These are phyloP conservation scores for Sugiyamaella japonica DNA, from an alignment of 1,139 yeast genomes.

Conservation along the genomic window DNA sequence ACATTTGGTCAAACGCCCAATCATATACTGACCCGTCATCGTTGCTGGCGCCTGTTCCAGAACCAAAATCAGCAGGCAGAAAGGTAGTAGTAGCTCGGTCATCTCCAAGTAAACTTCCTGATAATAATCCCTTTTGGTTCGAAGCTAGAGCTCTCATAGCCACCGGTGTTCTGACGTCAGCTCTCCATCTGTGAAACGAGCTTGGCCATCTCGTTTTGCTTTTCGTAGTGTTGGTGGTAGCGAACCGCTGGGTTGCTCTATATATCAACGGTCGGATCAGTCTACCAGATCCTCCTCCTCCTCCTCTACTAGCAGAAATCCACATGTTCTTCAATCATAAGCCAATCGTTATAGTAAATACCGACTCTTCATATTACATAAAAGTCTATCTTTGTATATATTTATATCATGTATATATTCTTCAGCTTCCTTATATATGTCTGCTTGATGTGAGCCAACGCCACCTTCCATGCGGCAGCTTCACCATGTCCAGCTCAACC, in stretches of 20 bases:
- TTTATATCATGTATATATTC: no score
- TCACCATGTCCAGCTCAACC: no score
- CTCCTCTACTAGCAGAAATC: neutral
- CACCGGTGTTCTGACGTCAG: neutral
- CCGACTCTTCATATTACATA: neutral
- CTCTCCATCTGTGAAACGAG: no score
- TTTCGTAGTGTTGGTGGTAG: neutral
- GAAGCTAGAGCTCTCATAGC: neutral
- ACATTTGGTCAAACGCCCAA: slow-evolving; percentile 16
- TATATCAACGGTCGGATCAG: neutral
- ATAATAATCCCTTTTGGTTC: slow-evolving; percentile 1
- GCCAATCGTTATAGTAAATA: neutral
- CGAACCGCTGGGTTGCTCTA: neutral
- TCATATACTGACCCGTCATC: slow-evolving; percentile 11
- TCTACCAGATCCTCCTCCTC: neutral
- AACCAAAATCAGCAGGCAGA: slow-evolving; percentile 5
- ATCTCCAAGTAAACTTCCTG: neutral
- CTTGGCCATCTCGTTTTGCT: no score
- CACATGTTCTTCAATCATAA: neutral
- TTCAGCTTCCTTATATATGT: no score
- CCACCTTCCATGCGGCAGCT: no score
- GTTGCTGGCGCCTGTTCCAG: neutral
- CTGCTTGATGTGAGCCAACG: no score
- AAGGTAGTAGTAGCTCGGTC: neutral
- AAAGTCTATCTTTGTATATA: no score